phyloP scores from a whole-genome alignment of 2,329 filamentous ascomycete species.

The Orbilia brochopaga region DNA sequence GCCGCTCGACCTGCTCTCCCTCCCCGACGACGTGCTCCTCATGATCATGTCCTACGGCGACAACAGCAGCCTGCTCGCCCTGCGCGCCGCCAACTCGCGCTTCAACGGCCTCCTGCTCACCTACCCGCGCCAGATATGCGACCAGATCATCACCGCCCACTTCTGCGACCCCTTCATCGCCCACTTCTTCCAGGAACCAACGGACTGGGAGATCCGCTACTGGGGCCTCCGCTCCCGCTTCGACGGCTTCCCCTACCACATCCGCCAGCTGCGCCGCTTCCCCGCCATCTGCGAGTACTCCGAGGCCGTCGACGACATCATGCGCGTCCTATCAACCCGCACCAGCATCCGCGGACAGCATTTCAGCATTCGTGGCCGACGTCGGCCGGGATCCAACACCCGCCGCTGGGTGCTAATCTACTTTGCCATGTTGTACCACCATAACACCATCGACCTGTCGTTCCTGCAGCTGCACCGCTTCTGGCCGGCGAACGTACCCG shows the following conservation, averaged over 20 bases:
- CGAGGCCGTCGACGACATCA: constrained; percentile 38
- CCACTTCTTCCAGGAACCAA: constrained; percentile 39
- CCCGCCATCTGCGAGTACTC: constrained; percentile 29
- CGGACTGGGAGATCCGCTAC: constrained; percentile 23
- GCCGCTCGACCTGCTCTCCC: constrained; percentile 41
- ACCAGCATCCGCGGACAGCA: constrained; percentile 36
- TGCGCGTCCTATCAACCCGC: constrained; percentile 22
- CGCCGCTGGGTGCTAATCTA: constrained; percentile 42
- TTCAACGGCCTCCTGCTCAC: constrained; percentile 41
- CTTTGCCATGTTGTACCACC: constrained; percentile 43
- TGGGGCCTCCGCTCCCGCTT: constrained; percentile 25
- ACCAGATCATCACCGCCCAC: constrained; percentile 33
- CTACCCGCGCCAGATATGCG: constrained; percentile 42
- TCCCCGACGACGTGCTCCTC: constrained; percentile 43
- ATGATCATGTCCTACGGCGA: constrained; percentile 46
- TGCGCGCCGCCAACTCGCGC: constrained; percentile 30
- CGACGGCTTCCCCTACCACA: constrained; percentile 31
- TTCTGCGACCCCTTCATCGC: constrained; percentile 33
- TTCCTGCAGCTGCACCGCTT: constrained; percentile 31
- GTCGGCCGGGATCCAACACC: constrained; percentile 20
- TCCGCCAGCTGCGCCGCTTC: constrained; percentile 39
- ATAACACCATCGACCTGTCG: constrained; percentile 39
- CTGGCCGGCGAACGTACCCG: constrained; percentile 32
- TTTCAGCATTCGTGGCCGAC: constrained; percentile 39
- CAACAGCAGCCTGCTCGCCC: constrained; percentile 23